phyloP scores from a whole-genome alignment of 768 basidiomycete genomes.

The Amanita thiersii region DNA sequence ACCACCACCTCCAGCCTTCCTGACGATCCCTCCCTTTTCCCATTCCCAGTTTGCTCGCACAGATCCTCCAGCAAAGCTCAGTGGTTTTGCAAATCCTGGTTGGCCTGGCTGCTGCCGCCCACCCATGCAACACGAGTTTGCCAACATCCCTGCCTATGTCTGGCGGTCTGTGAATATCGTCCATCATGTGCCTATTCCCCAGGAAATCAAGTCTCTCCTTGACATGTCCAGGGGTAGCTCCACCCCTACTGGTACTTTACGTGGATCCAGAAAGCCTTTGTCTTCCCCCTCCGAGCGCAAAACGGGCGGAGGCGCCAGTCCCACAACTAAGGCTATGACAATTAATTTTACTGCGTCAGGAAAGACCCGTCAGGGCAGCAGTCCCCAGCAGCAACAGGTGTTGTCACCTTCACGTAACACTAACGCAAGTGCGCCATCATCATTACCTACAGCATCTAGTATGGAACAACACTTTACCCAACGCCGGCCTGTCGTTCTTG shows the following conservation, averaged over 20 bases:
- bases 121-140: slow-evolving; percentile 50
- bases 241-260: slow-evolving; percentile 3
- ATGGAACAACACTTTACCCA: slow-evolving; percentile 34
- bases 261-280: slow-evolving; percentile 16
- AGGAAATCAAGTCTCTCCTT: slow-evolving; percentile 60
- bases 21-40: slow-evolving; percentile 8
- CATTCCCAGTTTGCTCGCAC: slow-evolving; percentile 61
- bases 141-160: slow-evolving; percentile 60
- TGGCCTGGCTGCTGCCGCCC: slow-evolving; percentile 91
- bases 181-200: slow-evolving; percentile 66
- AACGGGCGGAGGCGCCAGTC: slow-evolving; percentile 33
- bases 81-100: slow-evolving; percentile 61
- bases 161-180: slow-evolving; percentile 77
- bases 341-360: slow-evolving; percentile 22
- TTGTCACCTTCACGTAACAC: slow-evolving; percentile 30
- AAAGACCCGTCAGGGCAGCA: slow-evolving; percentile 45
- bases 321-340: slow-evolving; percentile 31
- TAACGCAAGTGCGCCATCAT: slow-evolving; percentile 32
- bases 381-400: slow-evolving; percentile 42
- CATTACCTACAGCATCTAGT: slow-evolving; percentile 37
- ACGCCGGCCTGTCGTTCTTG: slow-evolving; percentile 37
- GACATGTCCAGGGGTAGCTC: slow-evolving; percentile 41
- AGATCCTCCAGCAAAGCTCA: slow-evolving; percentile 43
- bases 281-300: slow-evolving; percentile 34
- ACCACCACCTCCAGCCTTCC: slow-evolving; percentile 14